Evolutionary conservation across 73 alveolate species (phyloP).

Genomic region (Paramecium sexaurelia): DNA sequence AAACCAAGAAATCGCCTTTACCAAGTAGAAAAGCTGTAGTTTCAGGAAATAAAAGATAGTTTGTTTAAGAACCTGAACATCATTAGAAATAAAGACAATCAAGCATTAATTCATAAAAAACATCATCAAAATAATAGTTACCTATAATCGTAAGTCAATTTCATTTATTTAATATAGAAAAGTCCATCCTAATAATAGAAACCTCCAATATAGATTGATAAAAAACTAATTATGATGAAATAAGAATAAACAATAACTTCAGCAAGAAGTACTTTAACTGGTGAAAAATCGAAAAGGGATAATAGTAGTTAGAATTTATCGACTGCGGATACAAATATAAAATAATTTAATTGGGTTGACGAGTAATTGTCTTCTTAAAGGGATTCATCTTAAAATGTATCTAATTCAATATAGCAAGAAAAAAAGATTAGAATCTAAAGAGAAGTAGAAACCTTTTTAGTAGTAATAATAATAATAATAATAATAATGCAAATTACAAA

Average conservation of each 20-base stretch:
- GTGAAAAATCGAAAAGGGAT: background rate
- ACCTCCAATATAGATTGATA: background rate
- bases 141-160: background rate
- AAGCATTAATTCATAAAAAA: background rate
- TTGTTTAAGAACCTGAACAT: background rate
- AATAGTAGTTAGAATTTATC: background rate
- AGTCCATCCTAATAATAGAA: background rate
- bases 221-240: background rate
- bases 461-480: too few species aligned
- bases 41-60: background rate
- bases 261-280: background rate
- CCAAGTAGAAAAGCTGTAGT: background rate
- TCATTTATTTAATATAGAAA: background rate
- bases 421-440: background rate
- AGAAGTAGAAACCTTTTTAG: too few species aligned
- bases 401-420: background rate
- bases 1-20: background rate
- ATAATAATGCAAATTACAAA: background rate
- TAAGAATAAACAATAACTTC: background rate
- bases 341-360: background rate
- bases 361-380: background rate
- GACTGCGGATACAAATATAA: background rate
- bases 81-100: background rate
- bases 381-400: background rate
- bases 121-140: background rate